These are phyloP conservation scores for Lepiota venenata DNA, from an alignment of 768 basidiomycete species.

Conservation along the genomic window DNA sequence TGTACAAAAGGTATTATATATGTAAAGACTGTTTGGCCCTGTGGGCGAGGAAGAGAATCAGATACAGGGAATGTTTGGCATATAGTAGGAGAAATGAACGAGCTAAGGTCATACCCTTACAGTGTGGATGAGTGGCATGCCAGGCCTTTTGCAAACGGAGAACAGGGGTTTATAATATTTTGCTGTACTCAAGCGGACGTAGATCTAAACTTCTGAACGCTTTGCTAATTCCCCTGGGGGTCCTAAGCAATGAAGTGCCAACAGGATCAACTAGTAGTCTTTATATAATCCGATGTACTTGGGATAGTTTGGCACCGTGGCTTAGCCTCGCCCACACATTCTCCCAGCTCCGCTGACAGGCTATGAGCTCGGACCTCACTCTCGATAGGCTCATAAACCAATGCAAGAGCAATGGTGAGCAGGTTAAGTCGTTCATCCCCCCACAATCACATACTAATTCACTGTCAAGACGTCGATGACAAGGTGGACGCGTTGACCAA, in stretches of 20 bases:
- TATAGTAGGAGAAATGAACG: no score
- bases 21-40: no score
- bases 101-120: no score
- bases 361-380: constrained; percentile 48
- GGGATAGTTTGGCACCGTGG: constrained; percentile 9
- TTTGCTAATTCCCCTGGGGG: neutral
- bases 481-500: constrained; percentile 80
- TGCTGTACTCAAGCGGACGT: no score
- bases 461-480: constrained; percentile 63
- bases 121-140: no score
- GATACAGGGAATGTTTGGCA: no score
- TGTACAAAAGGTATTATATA: no score
- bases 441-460: constrained; percentile 4
- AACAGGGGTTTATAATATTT: neutral
- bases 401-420: constrained; percentile 61
- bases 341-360: constrained; percentile 15
- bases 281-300: constrained; percentile 10
- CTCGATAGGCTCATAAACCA: constrained; percentile 63
- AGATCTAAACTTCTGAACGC: neutral
- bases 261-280: constrained; percentile 1
- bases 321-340: neutral
- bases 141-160: neutral
- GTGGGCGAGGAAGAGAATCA: no score
- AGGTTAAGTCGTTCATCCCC: neutral
- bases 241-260: neutral